Base-by-base conservation (phyloP, 805 yeast genomes). In the Candida golubevii region DNA sequence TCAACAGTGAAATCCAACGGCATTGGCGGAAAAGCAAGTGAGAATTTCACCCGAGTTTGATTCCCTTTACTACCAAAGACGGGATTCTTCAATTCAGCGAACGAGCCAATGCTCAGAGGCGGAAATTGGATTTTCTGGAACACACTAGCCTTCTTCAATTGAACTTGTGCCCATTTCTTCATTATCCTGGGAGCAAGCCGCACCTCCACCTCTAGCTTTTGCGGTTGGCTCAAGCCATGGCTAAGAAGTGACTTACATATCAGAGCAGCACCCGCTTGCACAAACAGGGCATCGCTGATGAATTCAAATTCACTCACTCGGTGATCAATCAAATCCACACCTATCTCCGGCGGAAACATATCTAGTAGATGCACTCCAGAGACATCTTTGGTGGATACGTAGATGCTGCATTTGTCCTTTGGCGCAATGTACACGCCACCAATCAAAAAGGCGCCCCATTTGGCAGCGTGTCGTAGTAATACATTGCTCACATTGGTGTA, bases 371-470 rank as follows among this genome's bases (percentile, higher is more conserved):
- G 67, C 2, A 54, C 42, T 10, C 48, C 29, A 1, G 55, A 48
- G 23, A 44, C 27, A 2, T 29, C 37, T 6, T 39, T 36, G 9
- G 47, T 46, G 34, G 54, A 50, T 11, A 55, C 54, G 28, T 44
- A 61, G 4, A 66, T 26, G 14, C 51, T 44, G n/a, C 61, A 48
- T 2, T 55, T 53, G 1, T 52, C 49, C 12, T 38, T 47, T 8
- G 66, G 59, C 3, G 49, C 36, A 9, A 66, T 48, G 4, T 53
- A 48, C 1, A 66, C 53, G 0, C 53, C 42, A 1, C 71, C 68
- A 11, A 62, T 29, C 2, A 59, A 8, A 1, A 54, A 35, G 3
- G 65, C 60, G 0, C 56, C 58, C 2, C 54, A 27, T 36, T 55
- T 57, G 27, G 63, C 42, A 1, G 59, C 33, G 26, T 47, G 40